Percentiles rank a stretch among this genome's conserved stretches.
Evolutionary conservation across 805 yeast genomes (phyloP).

Genomic region (Spathaspora sp.): DNA sequence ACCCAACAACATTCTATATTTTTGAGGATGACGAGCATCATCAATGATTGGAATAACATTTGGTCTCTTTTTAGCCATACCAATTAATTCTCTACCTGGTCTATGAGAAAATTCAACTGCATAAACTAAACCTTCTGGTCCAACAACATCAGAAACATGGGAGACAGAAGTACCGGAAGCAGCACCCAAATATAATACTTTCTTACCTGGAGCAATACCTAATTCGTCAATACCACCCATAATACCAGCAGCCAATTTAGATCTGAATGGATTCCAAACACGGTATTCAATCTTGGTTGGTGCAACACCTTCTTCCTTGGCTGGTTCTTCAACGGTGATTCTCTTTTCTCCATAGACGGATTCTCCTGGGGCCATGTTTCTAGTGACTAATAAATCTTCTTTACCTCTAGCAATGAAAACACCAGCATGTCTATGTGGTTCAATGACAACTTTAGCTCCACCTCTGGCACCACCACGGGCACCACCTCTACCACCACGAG

Average conservation of each 20-base stretch:
- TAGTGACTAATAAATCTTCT: conserved; percentile 96
- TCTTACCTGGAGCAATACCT: conserved; percentile 96
- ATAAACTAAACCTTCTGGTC: conserved; percentile 98
- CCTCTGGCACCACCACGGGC: conserved; percentile 80
- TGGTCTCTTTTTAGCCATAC: conserved; percentile 99
- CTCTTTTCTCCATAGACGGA: conserved; percentile 98
- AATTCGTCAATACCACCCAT: conserved; percentile 99
- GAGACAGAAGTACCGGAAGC: conserved; percentile 99
- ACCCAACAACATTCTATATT: conserved; percentile 97
- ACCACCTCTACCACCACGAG: conserved; percentile 64
- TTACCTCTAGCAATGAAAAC: conserved; percentile 99
- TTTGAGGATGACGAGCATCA: conserved; percentile 99
- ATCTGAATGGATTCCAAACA: conserved; percentile 99
- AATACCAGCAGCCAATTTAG: conserved; percentile 99
- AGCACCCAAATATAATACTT: conserved; percentile 96
- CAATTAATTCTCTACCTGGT: conserved; percentile 98
- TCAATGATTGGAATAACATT: conserved; percentile 98
- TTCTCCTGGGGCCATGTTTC: conserved; percentile 97
- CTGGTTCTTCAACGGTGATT: conserved; percentile 88
- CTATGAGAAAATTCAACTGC: conserved; percentile 99
- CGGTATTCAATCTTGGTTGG: conserved; percentile 97
- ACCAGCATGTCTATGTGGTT: conserved; percentile 99
- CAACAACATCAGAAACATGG: conserved; percentile 97
- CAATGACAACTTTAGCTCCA: conserved; percentile 95
- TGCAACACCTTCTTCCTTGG: conserved; percentile 81